phyloP scores from a whole-genome alignment of 2,329 filamentous ascomycete genomes.

The Clarireedia hainanense region DNA sequence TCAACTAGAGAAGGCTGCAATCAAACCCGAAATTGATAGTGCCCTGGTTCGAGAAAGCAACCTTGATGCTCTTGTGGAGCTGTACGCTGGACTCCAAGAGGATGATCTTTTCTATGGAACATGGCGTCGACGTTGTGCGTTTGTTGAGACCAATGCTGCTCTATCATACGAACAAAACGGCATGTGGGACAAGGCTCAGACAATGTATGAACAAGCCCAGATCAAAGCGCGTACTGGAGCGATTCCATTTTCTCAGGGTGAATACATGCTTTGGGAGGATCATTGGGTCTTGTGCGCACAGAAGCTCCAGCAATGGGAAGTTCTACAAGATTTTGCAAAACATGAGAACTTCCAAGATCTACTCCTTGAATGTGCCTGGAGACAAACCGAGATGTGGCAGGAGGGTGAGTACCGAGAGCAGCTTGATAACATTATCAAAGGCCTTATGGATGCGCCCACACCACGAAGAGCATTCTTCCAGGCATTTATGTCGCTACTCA shows the following conservation, averaged over 20 bases:
- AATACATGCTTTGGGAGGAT: slow-evolving; percentile 99
- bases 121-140: slow-evolving; percentile 90
- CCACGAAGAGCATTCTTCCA: slow-evolving; percentile 94
- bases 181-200: slow-evolving; percentile 98
- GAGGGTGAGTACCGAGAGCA: slow-evolving; percentile 79
- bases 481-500: slow-evolving; percentile 93
- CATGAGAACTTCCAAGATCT: slow-evolving; percentile 98
- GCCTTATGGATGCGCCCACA: slow-evolving; percentile 94
- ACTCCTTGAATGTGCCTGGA: slow-evolving; percentile 90
- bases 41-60: slow-evolving; percentile 84
- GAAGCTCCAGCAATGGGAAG: slow-evolving; percentile 98
- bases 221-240: slow-evolving; percentile 94
- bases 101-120: slow-evolving; percentile 97
- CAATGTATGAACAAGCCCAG: slow-evolving; percentile 92
- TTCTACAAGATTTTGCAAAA: slow-evolving; percentile 94
- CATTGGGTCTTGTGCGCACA: slow-evolving; percentile 97
- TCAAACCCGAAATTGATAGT: slow-evolving; percentile 73
- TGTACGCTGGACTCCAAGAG: slow-evolving; percentile 85
- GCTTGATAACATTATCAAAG: slow-evolving; percentile 88
- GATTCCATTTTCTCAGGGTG: slow-evolving; percentile 90
- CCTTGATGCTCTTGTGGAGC: slow-evolving; percentile 86
- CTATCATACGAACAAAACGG: slow-evolving; percentile 98
- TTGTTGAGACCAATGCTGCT: slow-evolving; percentile 94
- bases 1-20: slow-evolving; percentile 82
- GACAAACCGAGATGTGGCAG: slow-evolving; percentile 92